phyloP scores from a whole-genome alignment of 192 early-diverging fungal genomes.

The Radiomyces spectabilis region DNA sequence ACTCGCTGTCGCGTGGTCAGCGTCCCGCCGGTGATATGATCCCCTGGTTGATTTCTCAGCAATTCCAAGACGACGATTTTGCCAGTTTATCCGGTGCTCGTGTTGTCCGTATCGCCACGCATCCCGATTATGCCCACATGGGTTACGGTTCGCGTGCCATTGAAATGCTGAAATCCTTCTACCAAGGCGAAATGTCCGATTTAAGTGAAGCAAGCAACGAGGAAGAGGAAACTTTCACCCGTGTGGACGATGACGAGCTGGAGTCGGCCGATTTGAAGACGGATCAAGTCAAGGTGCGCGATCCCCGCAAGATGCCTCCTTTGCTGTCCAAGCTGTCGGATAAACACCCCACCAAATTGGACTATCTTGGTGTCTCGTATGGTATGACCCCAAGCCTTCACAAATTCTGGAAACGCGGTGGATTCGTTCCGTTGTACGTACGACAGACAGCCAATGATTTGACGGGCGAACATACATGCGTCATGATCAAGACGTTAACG shows the following conservation, averaged over 20 bases:
- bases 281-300: constrained; percentile 79
- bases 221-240: constrained; percentile 39
- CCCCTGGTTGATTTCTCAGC: constrained; percentile 93
- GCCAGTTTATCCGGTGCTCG: constrained; percentile 90
- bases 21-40: constrained; percentile 91
- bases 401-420: constrained; percentile 94
- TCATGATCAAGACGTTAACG: constrained; percentile 84
- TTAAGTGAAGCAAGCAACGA: constrained; percentile 52
- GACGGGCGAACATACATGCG: constrained; percentile 96
- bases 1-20: constrained; percentile 76
- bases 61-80: constrained; percentile 97
- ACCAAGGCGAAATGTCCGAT: constrained; percentile 69
- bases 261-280: constrained; percentile 49
- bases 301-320: constrained; percentile 88
- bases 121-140: constrained; percentile 96
- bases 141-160: constrained; percentile 92
- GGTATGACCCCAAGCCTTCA: constrained; percentile 84
- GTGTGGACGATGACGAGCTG: constrained; percentile 47
- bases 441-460: constrained; percentile 96
- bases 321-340: constrained; percentile 82
- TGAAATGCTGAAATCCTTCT: constrained; percentile 81
- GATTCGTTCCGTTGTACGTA: constrained; percentile 89
- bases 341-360: constrained; percentile 66
- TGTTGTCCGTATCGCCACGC: constrained; percentile 95
- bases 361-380: constrained; percentile 96